Base-by-base conservation (phyloP, 2,329 filamentous ascomycete species). In the Paramyrothecium sp. region DNA sequence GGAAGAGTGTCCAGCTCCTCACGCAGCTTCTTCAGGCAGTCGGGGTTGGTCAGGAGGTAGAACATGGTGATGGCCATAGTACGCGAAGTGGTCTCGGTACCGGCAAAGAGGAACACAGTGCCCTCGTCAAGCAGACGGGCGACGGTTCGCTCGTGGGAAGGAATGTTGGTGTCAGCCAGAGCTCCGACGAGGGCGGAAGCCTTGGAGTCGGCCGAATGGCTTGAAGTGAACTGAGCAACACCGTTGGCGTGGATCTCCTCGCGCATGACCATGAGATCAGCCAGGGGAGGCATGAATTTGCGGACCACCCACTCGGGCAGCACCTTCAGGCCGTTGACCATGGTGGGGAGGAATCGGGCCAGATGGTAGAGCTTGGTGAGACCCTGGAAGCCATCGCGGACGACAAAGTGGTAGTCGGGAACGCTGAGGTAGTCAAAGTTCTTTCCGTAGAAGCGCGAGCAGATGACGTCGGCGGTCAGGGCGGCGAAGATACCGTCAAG, bases 391-490 rank as follows among this genome's bases (percentile, higher is more conserved):
- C 58, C 61, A 12, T 54, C 53, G 12, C 34, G 53, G 10, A 61
- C 44, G 10, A 47, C 50, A 7, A 38, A 49, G 21, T 57, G 47
- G 55, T 56, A 63, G 26, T 58, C 56, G 1, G 59, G 56, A 10
- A 54, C 54, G 13, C 54, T 51, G 3, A 63, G 56, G 51, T 58
- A 65, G 30, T 58, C 54, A 38, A 54, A 57, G 47, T 61, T 53
- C 49, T 60, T 51, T 20, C 64, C 64, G 17, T 58, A 64, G 38
- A 60, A 59, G 16, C 55, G 58, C 13, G 57, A 13, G 5, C 56
- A 59, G 55, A 65, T 59, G 21, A 66, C 50, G 21, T 66, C 63
- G 3, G 61, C 60, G 3, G 63, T 57, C 13, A 66, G 22, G n/a
- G 63, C 63, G 2, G 61, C 54, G 46, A 63, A 61, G 22, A 56